Evolutionary conservation across 306 rosid genomes (phyloP), one percentile per base, ranked within the genome.

Genomic region (Citrullus amarus): DNA sequence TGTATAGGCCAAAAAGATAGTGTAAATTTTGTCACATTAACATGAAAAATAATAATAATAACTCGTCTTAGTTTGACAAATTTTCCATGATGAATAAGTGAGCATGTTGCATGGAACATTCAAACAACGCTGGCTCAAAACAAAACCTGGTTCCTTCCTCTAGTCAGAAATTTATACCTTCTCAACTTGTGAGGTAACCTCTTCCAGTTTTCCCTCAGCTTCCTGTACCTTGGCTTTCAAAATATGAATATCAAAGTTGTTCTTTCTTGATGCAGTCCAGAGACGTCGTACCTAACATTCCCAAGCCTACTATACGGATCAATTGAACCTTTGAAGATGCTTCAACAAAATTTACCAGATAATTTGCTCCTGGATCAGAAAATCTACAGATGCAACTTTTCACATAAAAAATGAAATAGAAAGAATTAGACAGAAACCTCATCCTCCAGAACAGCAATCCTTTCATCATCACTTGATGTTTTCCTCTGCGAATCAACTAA

Each of bases 231-330:
- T 89, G 51, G 86, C 86, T 86, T 86, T 69, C 70, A 89, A 77
- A 78, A 86, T 76, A 89, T 95, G 92, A 80, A 91, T 82, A 79
- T 93, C 96, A 46, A 88, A 93, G 83, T 93, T 93, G 88, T 81
- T 90, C 90, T 67, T 93, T 85, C 97, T 89, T 62, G 83, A 86
- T 63, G 83, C 69, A 61, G 86, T 72, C 98, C 98, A 93, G 72
- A 93, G 96, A 76, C 22, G 84, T 84, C 81, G 97, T 58, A 93
- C 96, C 98, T 93, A 81, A 80, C 58, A 88, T 78, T 78, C 54
- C 85, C 79, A 85, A 86, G 44, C 81, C 88, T 75, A 87, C 80
- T 82, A 80, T 86, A 87, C 88, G 84, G 79, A 89, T 86, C 81
- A 86, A 86, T 79, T 79, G 81, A 84, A 82, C 80, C 68, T 84